Conservation (phyloP, 2,329 filamentous ascomycete species). For the Pseudogymnoascus sp. region DNA sequence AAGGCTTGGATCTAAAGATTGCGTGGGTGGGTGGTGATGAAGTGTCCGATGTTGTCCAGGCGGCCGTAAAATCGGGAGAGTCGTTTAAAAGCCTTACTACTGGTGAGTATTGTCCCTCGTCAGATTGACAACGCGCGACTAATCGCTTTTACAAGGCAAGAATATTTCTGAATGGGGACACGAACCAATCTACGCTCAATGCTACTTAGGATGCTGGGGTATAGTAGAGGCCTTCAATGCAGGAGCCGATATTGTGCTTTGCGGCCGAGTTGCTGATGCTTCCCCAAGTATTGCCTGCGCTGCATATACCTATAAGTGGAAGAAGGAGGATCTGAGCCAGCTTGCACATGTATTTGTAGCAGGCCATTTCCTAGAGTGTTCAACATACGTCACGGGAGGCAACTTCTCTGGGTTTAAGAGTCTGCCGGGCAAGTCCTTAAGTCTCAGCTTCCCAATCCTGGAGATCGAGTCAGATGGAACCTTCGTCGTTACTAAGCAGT, state of each 20-base stretch:
- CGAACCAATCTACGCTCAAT: conserved; percentile 18
- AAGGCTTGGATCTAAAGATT: conserved; percentile 22
- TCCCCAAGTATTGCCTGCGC: conserved; percentile 36
- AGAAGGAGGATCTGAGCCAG: conserved; percentile 30
- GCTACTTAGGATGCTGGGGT: conserved; percentile 32
- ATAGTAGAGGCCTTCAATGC: conserved; percentile 24
- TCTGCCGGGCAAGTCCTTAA: conserved; percentile 8
- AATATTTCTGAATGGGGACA: not conserved
- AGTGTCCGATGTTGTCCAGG: conserved; percentile 16
- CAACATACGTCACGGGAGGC: conserved; percentile 20
- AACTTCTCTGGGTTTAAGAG: conserved; percentile 24
- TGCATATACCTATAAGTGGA: conserved; percentile 38
- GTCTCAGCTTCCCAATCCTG: conserved; percentile 19
- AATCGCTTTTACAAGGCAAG: not conserved
- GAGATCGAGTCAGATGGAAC: conserved; percentile 11
- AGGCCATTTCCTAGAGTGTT: conserved; percentile 28
- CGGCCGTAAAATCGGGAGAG: conserved; percentile 6
- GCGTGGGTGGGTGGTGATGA: conserved; percentile 32
- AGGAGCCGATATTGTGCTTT: conserved; percentile 37
- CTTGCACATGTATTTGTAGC: conserved; percentile 33
- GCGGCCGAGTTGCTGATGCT: conserved; percentile 38
- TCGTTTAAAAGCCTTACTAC: conserved; percentile 12
- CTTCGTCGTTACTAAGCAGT: conserved; percentile 12
- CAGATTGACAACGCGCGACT: not conserved
- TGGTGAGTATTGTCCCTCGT: not conserved